Evolutionary conservation across 2,329 filamentous ascomycete species (phyloP).

Genomic region (Penicillium sp.): DNA sequence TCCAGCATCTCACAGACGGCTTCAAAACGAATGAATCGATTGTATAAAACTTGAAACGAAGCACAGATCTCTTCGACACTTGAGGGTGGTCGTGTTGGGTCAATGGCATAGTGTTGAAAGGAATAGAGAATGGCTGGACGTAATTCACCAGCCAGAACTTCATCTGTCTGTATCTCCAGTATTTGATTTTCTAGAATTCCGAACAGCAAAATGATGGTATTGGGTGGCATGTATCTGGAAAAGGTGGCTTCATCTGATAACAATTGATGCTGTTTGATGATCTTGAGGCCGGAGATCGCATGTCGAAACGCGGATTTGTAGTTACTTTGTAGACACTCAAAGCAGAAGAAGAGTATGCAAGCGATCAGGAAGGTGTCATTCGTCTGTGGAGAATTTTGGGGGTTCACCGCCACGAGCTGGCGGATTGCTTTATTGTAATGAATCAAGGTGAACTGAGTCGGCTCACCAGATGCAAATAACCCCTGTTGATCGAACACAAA

Average conservation of each 20-base stretch:
- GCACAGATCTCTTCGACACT: slow-evolving; percentile 13
- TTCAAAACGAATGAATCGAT: slow-evolving; percentile 12
- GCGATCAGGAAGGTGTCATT: slow-evolving; percentile 45
- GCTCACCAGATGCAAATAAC: not conserved
- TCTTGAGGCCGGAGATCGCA: slow-evolving; percentile 33
- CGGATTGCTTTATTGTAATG: slow-evolving; percentile 54
- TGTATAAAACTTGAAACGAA: slow-evolving; percentile 19
- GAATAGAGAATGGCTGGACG: slow-evolving; percentile 5
- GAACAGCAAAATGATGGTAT: slow-evolving; percentile 16
- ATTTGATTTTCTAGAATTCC: slow-evolving; percentile 22
- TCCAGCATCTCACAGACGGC: slow-evolving; percentile 6
- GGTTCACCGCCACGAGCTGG: slow-evolving; percentile 40
- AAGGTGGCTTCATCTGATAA: not conserved
- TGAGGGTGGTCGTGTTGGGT: not conserved
- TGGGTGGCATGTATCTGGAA: slow-evolving; percentile 12
- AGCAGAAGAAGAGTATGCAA: slow-evolving; percentile 56
- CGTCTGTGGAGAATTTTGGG: slow-evolving; percentile 32
- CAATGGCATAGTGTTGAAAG: not conserved
- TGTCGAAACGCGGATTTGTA: slow-evolving; percentile 47
- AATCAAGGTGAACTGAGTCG: slow-evolving; percentile 39
- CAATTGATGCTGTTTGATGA: slow-evolving; percentile 23
- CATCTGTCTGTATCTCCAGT: slow-evolving; percentile 20
- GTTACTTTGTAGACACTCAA: slow-evolving; percentile 58
- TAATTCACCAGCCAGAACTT: not conserved
- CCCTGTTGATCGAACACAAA: slow-evolving; percentile 12